Base-by-base conservation (phyloP, 345 rosid genomes). In the Murraya koenigii region DNA sequence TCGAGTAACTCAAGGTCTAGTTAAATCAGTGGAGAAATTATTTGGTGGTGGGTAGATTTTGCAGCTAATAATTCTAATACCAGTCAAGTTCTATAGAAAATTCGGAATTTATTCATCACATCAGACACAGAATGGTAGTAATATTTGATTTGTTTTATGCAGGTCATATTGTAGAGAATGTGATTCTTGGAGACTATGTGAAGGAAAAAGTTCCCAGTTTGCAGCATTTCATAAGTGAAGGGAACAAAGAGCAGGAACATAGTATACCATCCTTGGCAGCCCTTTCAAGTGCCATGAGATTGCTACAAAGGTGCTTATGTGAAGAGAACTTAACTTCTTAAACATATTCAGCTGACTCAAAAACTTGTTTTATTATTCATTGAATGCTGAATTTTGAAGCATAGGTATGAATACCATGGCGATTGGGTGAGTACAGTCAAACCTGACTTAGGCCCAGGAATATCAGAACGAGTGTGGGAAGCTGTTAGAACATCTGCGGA, bases 371-470 rank as follows among this genome's bases (percentile, higher is more conserved):
- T 63, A n/a, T 10, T 33, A 33, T 35, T 8, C 25, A 17, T 36
- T 52, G 49, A 47, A 56, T 69, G 30, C 38, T 71, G 58, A 55
- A 66, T 62, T 58, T 52, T 85, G 79, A 73, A 71, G 52, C 33
- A 1, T 74, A 93, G 98, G 90, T 80, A 81, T 76, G 99, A 93
- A 78, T 96, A 90, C 81, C 97, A 96, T 52, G 88, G 90, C 26
- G 91, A 90, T 80, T 91, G 97, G 98, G 72, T 92, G 63, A 85
- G 82, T 7, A 80, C 76, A 35, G 91, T 88, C 58, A 92, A 91
- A 47, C 99, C 97, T 5, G 73, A 86, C 69, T 81, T 96, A 23
- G 97, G 97, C 85, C 95, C 97, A 0, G 88, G 87, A 44, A 86
- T 92, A 86, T 81, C 85, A 26, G 87, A 86, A 82, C 80, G 89